phyloP scores from a whole-genome alignment of 2,329 filamentous ascomycete species.

The Fusarium sp. region DNA sequence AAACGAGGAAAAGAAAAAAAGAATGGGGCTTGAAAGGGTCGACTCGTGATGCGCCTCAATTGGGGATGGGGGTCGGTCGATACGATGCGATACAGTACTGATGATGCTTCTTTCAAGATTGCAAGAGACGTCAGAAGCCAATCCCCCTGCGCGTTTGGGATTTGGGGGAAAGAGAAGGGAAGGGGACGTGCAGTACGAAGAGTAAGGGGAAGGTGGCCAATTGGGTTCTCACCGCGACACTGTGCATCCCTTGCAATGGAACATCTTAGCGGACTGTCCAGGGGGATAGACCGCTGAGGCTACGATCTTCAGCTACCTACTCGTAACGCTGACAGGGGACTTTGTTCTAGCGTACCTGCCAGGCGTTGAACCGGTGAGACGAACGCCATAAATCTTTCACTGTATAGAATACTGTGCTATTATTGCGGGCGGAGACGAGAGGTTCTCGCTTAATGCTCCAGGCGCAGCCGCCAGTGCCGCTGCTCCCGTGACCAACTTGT shows the following conservation, averaged over 20 bases:
- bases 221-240: slow-evolving; percentile 4
- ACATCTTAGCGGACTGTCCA: background rate
- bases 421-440: background rate
- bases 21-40: slow-evolving; percentile 8
- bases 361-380: background rate
- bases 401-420: background rate
- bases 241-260: slow-evolving; percentile 9
- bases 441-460: slow-evolving; percentile 10
- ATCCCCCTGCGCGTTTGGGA: slow-evolving; percentile 17
- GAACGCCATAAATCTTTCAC: background rate
- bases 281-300: background rate
- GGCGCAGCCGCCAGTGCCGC: slow-evolving; percentile 22
- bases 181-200: background rate
- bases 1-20: background rate
- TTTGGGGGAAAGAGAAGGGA: background rate
- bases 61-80: background rate
- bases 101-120: slow-evolving; percentile 34
- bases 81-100: background rate
- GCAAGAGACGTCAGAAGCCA: slow-evolving; percentile 10
- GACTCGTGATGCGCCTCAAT: slow-evolving; percentile 5
- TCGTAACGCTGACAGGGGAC: background rate
- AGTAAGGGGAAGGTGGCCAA: slow-evolving; percentile 22
- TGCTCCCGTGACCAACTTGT: slow-evolving; percentile 14
- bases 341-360: slow-evolving; percentile 17
- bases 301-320: slow-evolving; percentile 15